Evolutionary conservation across 2,329 filamentous ascomycete genomes (phyloP), one percentile per base, ranked within the genome.

Genomic region (Raffaelea ambrosiae): DNA sequence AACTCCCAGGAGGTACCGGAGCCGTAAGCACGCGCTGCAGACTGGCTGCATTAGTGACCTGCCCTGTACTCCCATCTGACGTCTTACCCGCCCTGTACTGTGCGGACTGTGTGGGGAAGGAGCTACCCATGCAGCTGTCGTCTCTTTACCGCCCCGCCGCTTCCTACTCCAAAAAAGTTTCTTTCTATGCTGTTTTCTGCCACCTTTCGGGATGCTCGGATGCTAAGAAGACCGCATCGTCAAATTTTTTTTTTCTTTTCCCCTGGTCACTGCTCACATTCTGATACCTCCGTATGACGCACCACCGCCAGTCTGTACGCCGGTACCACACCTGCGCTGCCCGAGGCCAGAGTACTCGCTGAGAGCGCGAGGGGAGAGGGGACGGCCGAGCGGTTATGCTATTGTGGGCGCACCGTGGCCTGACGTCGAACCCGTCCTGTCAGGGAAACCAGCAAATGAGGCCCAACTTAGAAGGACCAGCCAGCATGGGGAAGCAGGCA

Each of bases 141-240:
- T 38, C 35, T 38, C 35, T 38, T 45, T 26, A 45, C 43, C 43
- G 33, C 43, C 43, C 43, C 43, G 31, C 31, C 18, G n/a, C n/a
- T 14, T 5, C 13, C 19, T 22, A n/a, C 41, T 33, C 3, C 40
- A 41, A 45, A 43, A 22, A 40, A 35, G 33, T 38, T 39, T 31
- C 31, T 18, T 47, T 21, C 18, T 31, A 16, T 31, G 31, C 33
- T 41, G 14, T 41, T 18, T 21, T 33, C 9, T 16, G 10, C 7
- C 18, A 39, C 23, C 29, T 20, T 35, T 43, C 14, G 16, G 18
- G 16, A 10, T 38, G 35, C 35, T 38, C 35, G 35, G 35, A 38
- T 38, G 35, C 35, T 16, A 16, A 38, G 35, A 29, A 29, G 13
- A 7, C 7, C 26, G 26, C 26, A 29, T 29, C 26, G 26, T 29